Conservation (phyloP, 2,329 filamentous ascomycete genomes). For the Plenodomus tracheiphilus region DNA sequence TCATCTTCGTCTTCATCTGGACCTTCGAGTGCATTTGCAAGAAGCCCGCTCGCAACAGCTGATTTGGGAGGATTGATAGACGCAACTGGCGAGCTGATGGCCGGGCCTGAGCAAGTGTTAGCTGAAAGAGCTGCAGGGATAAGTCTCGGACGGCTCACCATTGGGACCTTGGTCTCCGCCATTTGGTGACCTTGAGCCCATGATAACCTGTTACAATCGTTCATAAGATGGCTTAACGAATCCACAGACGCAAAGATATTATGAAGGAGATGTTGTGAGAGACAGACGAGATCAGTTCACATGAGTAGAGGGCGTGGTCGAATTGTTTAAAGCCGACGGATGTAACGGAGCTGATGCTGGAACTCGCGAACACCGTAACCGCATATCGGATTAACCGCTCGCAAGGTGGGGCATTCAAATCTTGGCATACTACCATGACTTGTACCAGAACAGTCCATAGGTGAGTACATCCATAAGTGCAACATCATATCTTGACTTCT, state of each 20-base stretch:
- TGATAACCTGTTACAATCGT: conserved; percentile 10
- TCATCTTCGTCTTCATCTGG: conserved; percentile 54
- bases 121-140: conserved; percentile 1
- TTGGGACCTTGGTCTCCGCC: conserved; percentile 38
- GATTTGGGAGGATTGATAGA: conserved; percentile 39
- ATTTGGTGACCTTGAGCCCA: conserved; percentile 47
- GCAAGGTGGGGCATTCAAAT: background rate
- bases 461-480: too few relatives aligned
- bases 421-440: background rate
- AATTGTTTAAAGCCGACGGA: background rate
- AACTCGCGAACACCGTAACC: background rate
- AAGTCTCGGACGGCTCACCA: conserved; percentile 21
- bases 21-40: conserved; percentile 45
- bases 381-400: background rate
- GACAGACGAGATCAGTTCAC: too few relatives aligned
- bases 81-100: conserved; percentile 26
- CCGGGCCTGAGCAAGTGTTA: conserved; percentile 32
- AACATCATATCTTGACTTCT: too few relatives aligned
- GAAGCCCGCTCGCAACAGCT: conserved; percentile 40
- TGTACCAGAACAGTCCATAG: too few relatives aligned
- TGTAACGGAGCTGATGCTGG: background rate
- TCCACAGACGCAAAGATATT: too few relatives aligned
- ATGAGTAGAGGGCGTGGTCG: too few relatives aligned
- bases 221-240: background rate
- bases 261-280: too few relatives aligned